These are phyloP conservation scores for Russula earlei DNA, from an alignment of 768 basidiomycete genomes.

Conservation along the genomic window DNA sequence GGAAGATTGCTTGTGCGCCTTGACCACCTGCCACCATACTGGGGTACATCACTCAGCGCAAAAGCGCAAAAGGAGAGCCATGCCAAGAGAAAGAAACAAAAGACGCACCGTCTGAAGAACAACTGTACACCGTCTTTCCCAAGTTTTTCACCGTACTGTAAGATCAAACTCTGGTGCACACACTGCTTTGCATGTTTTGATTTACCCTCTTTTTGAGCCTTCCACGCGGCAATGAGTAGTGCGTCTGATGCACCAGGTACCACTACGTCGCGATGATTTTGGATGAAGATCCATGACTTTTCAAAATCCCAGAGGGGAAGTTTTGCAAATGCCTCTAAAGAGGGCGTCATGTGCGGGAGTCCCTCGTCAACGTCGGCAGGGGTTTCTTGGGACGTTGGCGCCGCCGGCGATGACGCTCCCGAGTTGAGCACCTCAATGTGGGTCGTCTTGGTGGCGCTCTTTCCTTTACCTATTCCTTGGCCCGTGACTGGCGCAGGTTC, in stretches of 20 bases:
- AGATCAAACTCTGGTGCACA: conserved; percentile 83
- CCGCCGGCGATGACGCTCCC: conserved; percentile 16
- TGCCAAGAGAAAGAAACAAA: not conserved
- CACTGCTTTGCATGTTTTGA: conserved; percentile 70
- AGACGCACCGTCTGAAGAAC: conserved; percentile 82
- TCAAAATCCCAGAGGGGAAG: conserved; percentile 66
- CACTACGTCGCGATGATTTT: conserved; percentile 74
- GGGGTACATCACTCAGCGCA: conserved; percentile 4
- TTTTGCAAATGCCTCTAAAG: conserved; percentile 67
- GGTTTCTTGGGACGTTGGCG: not conserved
- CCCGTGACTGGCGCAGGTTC: conserved; percentile 45
- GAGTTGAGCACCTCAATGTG: conserved; percentile 68
- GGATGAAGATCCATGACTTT: conserved; percentile 77
- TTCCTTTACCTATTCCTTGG: conserved; percentile 37
- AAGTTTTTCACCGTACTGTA: conserved; percentile 92
- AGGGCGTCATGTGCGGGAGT: conserved; percentile 72
- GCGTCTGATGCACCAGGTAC: conserved; percentile 86
- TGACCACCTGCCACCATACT: conserved; percentile 81
- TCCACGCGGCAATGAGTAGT: conserved; percentile 84
- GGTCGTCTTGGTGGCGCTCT: conserved; percentile 38
- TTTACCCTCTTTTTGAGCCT: conserved; percentile 61
- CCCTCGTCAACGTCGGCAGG: conserved; percentile 27
- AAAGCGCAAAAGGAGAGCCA: not conserved
- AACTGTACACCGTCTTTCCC: conserved; percentile 83
- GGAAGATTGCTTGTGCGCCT: conserved; percentile 70